Percentiles rank a stretch among this genome's conserved stretches.
Evolutionary conservation across 345 rosid genomes (phyloP).

Genomic region (Eucalyptus erythrocorys): DNA sequence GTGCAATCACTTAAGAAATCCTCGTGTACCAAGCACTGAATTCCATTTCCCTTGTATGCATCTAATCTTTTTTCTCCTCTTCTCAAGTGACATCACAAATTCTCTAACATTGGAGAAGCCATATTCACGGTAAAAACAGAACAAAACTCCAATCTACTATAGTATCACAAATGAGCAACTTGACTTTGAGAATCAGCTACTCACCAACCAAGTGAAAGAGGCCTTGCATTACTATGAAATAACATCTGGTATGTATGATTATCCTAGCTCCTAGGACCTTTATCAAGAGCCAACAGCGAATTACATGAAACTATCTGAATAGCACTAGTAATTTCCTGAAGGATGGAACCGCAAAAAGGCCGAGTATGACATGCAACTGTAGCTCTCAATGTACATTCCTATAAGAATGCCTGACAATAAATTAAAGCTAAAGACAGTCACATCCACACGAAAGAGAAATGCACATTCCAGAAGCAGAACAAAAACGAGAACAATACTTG

Average conservation of each 20-base stretch:
- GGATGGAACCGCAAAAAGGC: background rate
- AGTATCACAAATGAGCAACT: background rate
- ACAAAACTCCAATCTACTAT: background rate
- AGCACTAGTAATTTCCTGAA: background rate
- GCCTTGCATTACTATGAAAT: background rate
- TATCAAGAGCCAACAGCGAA: background rate
- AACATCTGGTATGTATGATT: background rate
- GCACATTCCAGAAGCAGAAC: background rate
- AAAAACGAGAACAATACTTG: background rate
- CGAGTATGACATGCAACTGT: background rate
- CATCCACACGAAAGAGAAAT: background rate
- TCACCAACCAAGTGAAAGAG: background rate
- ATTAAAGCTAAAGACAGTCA: background rate
- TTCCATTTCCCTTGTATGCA: background rate
- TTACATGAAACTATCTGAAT: background rate
- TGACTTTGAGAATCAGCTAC: background rate
- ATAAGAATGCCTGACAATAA: background rate
- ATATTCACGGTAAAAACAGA: background rate
- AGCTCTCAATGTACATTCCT: background rate
- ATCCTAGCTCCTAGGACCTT: background rate
- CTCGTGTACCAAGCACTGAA: background rate
- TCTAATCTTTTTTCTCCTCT: background rate
- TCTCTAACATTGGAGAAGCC: background rate
- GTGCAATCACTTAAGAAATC: background rate
- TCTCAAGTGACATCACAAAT: background rate